Evolutionary conservation across 2,329 filamentous ascomycete species (phyloP).

Genomic region (Neonectria neomacrospora): DNA sequence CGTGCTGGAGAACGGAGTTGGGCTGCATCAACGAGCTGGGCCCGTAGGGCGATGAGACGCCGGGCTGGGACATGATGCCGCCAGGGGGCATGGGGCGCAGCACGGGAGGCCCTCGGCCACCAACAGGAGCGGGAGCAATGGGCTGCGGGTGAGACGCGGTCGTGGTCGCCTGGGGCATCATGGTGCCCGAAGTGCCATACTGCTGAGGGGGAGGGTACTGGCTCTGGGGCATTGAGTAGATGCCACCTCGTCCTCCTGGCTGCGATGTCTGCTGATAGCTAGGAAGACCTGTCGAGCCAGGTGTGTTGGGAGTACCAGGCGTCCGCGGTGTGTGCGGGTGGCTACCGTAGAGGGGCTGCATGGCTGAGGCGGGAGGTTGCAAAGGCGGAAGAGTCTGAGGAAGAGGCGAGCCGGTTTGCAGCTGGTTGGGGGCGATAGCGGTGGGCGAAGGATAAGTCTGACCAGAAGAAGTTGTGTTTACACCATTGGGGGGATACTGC

Average conservation of each 20-base stretch:
- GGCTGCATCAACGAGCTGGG: conserved; percentile 67
- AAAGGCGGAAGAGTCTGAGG: conserved; percentile 68
- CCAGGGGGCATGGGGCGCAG: conserved; percentile 78
- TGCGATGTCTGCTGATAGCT: conserved; percentile 65
- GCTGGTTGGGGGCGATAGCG: conserved; percentile 63
- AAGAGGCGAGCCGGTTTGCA: conserved; percentile 59
- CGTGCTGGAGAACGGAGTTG: conserved; percentile 62
- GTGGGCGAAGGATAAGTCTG: conserved; percentile 63
- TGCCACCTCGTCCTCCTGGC: conserved; percentile 58
- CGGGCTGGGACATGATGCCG: conserved; percentile 69
- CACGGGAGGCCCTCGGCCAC: conserved; percentile 66
- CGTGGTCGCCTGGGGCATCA: conserved; percentile 75
- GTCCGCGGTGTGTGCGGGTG: conserved; percentile 72
- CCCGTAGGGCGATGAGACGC: conserved; percentile 69
- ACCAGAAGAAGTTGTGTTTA: conserved; percentile 63
- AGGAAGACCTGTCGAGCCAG: conserved; percentile 64
- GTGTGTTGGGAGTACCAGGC: conserved; percentile 71
- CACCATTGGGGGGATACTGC: conserved; percentile 65
- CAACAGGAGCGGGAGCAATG: conserved; percentile 77
- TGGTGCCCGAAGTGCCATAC: conserved; percentile 66
- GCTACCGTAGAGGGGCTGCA: conserved; percentile 63
- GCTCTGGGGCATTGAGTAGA: conserved; percentile 67
- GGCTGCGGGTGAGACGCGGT: conserved; percentile 78
- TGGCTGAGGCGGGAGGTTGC: conserved; percentile 57
- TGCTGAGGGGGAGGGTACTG: conserved; percentile 65